These are phyloP conservation scores for Cryphonectria carpinicola DNA, from an alignment of 2,329 filamentous ascomycete species.

Conservation along the genomic window DNA sequence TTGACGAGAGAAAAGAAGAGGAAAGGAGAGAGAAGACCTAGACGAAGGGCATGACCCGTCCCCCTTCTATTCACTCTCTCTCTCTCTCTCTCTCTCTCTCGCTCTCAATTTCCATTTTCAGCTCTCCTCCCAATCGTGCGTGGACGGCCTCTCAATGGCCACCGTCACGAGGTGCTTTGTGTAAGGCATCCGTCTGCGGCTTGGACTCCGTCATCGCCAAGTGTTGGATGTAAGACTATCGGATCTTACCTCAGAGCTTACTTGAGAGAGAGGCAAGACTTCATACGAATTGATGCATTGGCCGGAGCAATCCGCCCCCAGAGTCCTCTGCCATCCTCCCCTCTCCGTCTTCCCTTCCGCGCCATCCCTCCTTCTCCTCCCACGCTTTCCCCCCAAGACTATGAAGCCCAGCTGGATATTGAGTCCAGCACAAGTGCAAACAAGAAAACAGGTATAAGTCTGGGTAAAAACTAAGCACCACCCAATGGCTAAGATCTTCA, in stretches of 20 bases:
- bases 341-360: neutral
- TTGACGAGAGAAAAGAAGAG: neutral
- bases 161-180: neutral
- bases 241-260: slow-evolving; percentile 2
- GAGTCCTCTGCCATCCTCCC: neutral
- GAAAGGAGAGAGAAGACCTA: neutral
- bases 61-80: neutral
- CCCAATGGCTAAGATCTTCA: neutral
- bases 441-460: neutral
- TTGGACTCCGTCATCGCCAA: neutral
- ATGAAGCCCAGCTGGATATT: neutral
- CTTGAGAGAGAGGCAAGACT: neutral
- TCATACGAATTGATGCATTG: neutral
- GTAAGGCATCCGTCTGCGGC: neutral
- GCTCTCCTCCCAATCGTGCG: neutral
- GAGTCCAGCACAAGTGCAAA: neutral
- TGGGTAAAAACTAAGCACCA: neutral
- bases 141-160: neutral
- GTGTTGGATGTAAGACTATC: neutral
- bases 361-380: neutral
- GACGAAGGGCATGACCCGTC: neutral
- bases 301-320: neutral
- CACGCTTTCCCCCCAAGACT: too few relatives aligned
- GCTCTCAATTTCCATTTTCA: neutral
- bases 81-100: too few relatives aligned